phyloP scores from a whole-genome alignment of 1,284 basidiomycete genomes.

The Tilletiaria anomala region DNA sequence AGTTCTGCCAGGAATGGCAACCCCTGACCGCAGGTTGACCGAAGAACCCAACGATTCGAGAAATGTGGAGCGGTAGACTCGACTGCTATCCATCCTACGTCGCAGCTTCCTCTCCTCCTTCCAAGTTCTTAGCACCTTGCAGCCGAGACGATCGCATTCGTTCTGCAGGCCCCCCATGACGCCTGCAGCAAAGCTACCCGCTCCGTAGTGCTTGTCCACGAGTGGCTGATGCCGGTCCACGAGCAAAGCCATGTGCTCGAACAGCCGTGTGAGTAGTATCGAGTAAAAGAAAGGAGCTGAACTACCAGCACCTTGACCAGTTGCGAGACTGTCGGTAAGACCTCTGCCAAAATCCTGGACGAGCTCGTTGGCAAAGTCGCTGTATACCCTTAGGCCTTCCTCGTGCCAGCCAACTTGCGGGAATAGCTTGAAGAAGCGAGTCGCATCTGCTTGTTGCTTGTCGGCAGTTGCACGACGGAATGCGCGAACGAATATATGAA shows the following conservation, averaged over 20 bases:
- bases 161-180: slow-evolving; percentile 61
- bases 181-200: slow-evolving; percentile 23
- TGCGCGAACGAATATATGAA: neutral
- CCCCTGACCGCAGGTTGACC: neutral
- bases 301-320: neutral
- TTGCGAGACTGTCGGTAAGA: slow-evolving; percentile 13
- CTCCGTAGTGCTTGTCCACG: slow-evolving; percentile 87
- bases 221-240: slow-evolving; percentile 93
- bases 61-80: too few relatives aligned
- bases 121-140: slow-evolving; percentile 66
- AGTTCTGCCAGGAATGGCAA: too few relatives aligned
- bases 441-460: slow-evolving; percentile 47
- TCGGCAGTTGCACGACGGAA: neutral
- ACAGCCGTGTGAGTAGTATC: slow-evolving; percentile 54
- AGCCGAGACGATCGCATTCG: slow-evolving; percentile 73
- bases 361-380: slow-evolving; percentile 77
- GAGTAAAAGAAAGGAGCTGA: slow-evolving; percentile 5
- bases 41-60: neutral
- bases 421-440: slow-evolving; percentile 90
- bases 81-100: slow-evolving; percentile 13
- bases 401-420: slow-evolving; percentile 65
- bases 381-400: slow-evolving; percentile 89
- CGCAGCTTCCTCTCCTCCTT: slow-evolving; percentile 47
- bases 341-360: slow-evolving; percentile 43
- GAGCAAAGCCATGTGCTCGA: slow-evolving; percentile 88